A percentile compares a stretch with the other conserved stretches of the same genome.
These are phyloP conservation scores for Ambrosia artemisiifolia DNA, from an alignment of 129 eudicot genomes.

Conservation along the genomic window DNA sequence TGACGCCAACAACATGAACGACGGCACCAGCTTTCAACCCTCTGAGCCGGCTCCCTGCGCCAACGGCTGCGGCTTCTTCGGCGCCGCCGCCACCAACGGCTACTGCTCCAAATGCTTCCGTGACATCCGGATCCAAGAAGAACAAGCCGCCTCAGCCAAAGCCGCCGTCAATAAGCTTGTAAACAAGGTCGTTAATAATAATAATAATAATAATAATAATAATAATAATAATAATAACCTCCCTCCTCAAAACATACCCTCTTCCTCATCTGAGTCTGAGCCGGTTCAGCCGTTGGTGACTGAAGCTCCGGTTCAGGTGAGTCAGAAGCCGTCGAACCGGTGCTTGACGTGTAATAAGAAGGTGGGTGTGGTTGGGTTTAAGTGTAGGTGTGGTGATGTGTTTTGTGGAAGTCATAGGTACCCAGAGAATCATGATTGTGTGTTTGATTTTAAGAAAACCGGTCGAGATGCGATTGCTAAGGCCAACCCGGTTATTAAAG, in stretches of 20 bases:
- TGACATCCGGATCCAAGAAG: slow-evolving; percentile 39
- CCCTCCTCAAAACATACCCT: not conserved
- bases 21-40: slow-evolving; percentile 52
- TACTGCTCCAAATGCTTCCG: slow-evolving; percentile 75
- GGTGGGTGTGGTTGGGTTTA: slow-evolving; percentile 64
- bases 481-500: slow-evolving; percentile 3
- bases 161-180: slow-evolving; percentile 47
- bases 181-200: slow-evolving; percentile 15
- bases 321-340: slow-evolving; percentile 31
- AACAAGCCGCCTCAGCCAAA: slow-evolving; percentile 47
- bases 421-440: slow-evolving; percentile 55
- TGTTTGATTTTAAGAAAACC: slow-evolving; percentile 4
- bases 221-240: not conserved
- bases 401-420: slow-evolving; percentile 84
- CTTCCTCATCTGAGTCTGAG: slow-evolving; percentile 13
- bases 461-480: not conserved
- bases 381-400: slow-evolving; percentile 63
- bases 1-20: slow-evolving; percentile 50
- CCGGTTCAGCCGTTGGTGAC: not conserved
- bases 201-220: not conserved
- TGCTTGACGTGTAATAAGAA: slow-evolving; percentile 62
- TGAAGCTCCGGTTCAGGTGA: not conserved
- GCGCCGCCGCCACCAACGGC: slow-evolving; percentile 64
- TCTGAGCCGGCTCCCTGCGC: slow-evolving; percentile 58
- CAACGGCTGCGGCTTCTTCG: slow-evolving; percentile 90